Percentiles rank a stretch among this genome's conserved stretches.
Conservation (phyloP, 148 eudicot genomes). For the Arctostaphylos glauca region DNA sequence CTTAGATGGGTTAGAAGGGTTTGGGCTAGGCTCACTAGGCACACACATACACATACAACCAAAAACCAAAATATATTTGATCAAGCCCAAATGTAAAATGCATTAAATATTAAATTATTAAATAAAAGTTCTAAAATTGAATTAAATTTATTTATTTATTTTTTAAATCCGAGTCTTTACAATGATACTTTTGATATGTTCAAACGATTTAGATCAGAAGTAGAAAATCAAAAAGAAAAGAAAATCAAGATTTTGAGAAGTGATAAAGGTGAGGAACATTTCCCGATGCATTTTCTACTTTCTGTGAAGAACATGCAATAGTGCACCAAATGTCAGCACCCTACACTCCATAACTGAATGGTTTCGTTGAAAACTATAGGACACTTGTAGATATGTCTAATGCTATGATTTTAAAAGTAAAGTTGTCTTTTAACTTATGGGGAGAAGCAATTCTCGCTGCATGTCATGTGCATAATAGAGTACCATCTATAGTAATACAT, state of each 20-base stretch:
- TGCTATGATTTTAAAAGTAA: not conserved
- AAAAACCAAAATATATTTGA: too few species aligned
- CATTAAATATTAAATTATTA: too few species aligned
- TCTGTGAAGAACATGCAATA: not conserved
- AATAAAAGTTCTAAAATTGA: too few species aligned
- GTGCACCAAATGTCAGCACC: not conserved
- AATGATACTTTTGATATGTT: not conserved
- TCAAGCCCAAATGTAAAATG: too few species aligned
- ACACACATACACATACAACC: too few species aligned
- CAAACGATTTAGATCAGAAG: not conserved
- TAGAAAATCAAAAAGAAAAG: not conserved
- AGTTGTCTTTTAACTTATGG: not conserved
- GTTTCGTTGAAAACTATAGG: not conserved
- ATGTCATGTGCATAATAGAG: not conserved
- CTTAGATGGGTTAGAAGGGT: too few species aligned
- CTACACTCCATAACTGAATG: not conserved
- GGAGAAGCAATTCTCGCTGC: not conserved
- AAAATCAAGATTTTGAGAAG: not conserved
- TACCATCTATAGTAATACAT: too few species aligned
- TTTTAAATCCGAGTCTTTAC: too few species aligned
- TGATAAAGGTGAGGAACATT: not conserved
- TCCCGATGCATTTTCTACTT: not conserved
- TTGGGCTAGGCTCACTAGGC: too few species aligned
- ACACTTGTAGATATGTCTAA: not conserved
- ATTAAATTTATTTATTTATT: too few species aligned